A percentile compares a stretch with the other conserved stretches of the same genome.
phyloP scores from a whole-genome alignment of 805 yeast species.

The Pichia heedii region DNA sequence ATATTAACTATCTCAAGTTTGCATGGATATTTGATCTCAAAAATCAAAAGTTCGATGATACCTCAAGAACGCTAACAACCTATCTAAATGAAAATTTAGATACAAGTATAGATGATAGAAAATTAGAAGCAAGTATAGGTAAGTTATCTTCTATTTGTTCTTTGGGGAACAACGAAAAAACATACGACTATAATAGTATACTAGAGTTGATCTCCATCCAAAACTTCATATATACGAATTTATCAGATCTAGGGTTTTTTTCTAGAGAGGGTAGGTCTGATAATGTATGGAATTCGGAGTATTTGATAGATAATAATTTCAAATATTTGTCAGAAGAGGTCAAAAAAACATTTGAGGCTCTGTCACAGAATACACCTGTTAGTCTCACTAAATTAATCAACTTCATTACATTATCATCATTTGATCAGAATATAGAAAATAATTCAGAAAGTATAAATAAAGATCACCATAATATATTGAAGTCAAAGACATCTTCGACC shows the following conservation, averaged over 20 bases:
- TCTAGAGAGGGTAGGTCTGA: not conserved
- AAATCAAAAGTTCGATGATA: constrained; percentile 40
- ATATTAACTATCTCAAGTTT: constrained; percentile 38
- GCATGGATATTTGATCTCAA: constrained; percentile 67
- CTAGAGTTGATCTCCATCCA: constrained; percentile 3
- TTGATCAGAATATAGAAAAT: not conserved
- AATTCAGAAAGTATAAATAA: not conserved
- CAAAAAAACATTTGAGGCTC: no score
- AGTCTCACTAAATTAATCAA: not conserved
- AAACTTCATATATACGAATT: not conserved
- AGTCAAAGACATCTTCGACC: no score
- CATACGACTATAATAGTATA: not conserved
- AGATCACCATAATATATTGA: no score
- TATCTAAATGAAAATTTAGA: constrained; percentile 30
- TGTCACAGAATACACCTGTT: not conserved
- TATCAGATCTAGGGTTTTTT: not conserved
- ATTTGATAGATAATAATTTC: not conserved
- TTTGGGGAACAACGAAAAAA: not conserved
- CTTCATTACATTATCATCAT: not conserved
- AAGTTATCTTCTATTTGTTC: constrained; percentile 47
- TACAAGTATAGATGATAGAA: constrained; percentile 38
- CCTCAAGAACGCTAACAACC: constrained; percentile 38
- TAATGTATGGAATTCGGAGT: not conserved
- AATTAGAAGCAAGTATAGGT: constrained; percentile 58
- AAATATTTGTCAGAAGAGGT: not conserved